Conservation (phyloP, 495 filamentous ascomycete species). For the Physcia stellaris region DNA sequence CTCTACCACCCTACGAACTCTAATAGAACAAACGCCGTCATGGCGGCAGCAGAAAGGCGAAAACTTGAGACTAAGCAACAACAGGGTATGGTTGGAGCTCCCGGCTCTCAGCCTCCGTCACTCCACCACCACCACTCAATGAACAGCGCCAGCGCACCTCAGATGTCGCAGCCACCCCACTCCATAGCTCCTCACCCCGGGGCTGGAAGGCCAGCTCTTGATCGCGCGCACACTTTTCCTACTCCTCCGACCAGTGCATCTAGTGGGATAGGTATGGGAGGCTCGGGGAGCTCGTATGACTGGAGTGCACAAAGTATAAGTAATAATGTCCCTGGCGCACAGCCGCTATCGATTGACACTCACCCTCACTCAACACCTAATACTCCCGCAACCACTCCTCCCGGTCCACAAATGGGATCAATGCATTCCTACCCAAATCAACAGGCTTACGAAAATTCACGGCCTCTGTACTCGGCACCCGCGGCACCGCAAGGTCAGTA, state of each 20-base stretch:
- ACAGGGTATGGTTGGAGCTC: conserved; percentile 26
- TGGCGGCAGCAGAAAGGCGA: conserved; percentile 59
- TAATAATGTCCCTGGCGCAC: conserved; percentile 46
- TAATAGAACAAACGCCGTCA: conserved; percentile 64
- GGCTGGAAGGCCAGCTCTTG: conserved; percentile 54
- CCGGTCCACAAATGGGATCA: conserved; percentile 58
- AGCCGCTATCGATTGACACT: conserved; percentile 77
- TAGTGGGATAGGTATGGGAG: conserved; percentile 71
- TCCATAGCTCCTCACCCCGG: conserved; percentile 65
- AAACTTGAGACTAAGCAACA: conserved; percentile 36
- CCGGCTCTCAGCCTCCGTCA: conserved; percentile 52
- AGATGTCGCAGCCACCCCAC: conserved; percentile 51
- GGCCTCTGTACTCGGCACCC: conserved; percentile 70
- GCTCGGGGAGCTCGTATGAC: conserved; percentile 59
- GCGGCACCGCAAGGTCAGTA: conserved; percentile 58
- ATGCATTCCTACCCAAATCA: conserved; percentile 64
- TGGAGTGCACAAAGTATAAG: conserved; percentile 58
- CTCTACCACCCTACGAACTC: conserved; percentile 91
- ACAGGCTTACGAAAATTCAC: conserved; percentile 63
- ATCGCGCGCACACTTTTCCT: conserved; percentile 80
- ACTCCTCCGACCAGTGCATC: conserved; percentile 89
- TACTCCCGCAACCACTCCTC: conserved; percentile 88
- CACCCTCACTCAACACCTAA: conserved; percentile 82
- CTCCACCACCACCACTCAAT: conserved; percentile 73
- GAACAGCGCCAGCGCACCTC: conserved; percentile 47